phyloP scores from a whole-genome alignment of 306 rosid species.

The Cucumis hystrix region DNA sequence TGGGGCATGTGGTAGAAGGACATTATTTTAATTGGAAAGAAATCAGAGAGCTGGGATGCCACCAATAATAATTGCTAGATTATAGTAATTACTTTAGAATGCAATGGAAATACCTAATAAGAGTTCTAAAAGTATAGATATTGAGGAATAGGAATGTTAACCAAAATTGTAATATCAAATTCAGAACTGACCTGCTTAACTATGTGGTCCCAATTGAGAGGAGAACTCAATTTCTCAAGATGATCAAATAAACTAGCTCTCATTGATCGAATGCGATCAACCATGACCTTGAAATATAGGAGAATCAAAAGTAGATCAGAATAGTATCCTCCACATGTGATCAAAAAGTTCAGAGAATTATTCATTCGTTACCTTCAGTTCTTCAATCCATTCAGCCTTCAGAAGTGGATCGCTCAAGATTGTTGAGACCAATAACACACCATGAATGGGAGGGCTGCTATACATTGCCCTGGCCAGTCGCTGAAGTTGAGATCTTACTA shows the following conservation, averaged over 20 bases:
- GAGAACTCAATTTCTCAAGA: constrained; percentile 17
- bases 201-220: constrained; percentile 25
- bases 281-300: constrained; percentile 14
- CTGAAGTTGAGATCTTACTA: constrained; percentile 20
- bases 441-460: constrained; percentile 26
- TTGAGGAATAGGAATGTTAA: background rate
- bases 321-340: background rate
- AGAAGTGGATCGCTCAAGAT: constrained; percentile 19
- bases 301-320: background rate
- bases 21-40: background rate
- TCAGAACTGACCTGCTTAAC: constrained; percentile 21
- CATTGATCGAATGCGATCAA: constrained; percentile 11
- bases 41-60: background rate
- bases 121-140: background rate
- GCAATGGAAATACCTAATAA: background rate
- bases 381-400: constrained; percentile 21
- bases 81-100: background rate
- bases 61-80: background rate
- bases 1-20: background rate
- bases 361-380: constrained; percentile 18
- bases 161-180: background rate
- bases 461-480: constrained; percentile 29
- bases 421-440: constrained; percentile 19
- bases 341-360: background rate
- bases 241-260: constrained; percentile 14